These are phyloP conservation scores for Fusarium sp. DNA, from an alignment of 2,329 filamentous ascomycete species.

Conservation along the genomic window DNA sequence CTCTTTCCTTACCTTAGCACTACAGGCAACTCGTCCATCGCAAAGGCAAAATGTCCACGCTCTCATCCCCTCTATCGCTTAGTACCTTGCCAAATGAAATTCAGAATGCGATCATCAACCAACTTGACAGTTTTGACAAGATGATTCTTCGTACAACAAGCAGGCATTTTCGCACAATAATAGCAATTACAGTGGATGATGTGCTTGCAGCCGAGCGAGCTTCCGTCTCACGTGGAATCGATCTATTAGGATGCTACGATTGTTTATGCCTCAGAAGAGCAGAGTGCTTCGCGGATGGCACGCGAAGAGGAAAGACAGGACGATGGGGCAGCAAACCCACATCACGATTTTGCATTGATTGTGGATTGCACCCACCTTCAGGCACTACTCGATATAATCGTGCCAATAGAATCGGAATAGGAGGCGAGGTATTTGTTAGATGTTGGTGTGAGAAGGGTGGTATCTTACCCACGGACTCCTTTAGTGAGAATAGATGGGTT, in stretches of 20 bases:
- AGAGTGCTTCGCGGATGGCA: background rate
- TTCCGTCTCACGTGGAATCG: background rate
- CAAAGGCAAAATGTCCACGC: background rate
- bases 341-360: background rate
- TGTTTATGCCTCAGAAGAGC: background rate
- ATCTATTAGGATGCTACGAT: background rate
- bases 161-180: background rate
- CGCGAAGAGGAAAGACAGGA: background rate
- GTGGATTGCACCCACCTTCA: background rate
- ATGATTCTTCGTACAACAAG: background rate
- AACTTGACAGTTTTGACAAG: background rate
- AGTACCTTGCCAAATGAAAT: background rate
- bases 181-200: background rate
- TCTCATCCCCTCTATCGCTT: background rate
- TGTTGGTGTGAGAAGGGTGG: background rate
- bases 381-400: background rate
- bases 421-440: background rate
- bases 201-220: background rate
- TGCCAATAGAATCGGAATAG: rapidly evolving
- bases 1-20: too few species aligned
- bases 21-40: background rate
- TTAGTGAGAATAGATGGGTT: background rate
- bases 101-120: background rate
- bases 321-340: background rate
- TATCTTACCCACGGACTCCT: background rate